A percentile compares a stretch with the other conserved stretches of the same genome.
Evolutionary conservation across 179 eudicot genomes (phyloP).

Genomic region (Vitellaria paradoxa): DNA sequence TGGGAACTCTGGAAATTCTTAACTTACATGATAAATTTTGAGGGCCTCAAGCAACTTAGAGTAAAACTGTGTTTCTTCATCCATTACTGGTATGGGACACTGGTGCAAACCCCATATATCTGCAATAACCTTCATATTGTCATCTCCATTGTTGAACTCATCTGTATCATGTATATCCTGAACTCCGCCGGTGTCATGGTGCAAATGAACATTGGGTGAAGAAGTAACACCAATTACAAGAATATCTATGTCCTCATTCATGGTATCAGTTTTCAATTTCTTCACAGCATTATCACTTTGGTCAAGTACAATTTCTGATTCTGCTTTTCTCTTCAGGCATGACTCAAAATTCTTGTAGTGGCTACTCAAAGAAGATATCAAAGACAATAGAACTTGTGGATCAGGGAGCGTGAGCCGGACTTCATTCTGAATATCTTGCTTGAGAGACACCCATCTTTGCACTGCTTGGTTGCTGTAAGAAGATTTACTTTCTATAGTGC

Average conservation of each 20-base stretch:
- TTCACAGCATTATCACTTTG: slow-evolving; percentile 30
- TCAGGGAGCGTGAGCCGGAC: slow-evolving; percentile 79
- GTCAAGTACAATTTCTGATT: slow-evolving; percentile 28
- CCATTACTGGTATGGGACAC: slow-evolving; percentile 27
- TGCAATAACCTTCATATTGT: slow-evolving; percentile 24
- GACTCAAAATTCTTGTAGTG: slow-evolving; percentile 38
- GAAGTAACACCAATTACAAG: slow-evolving; percentile 63
- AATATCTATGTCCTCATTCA: slow-evolving; percentile 62
- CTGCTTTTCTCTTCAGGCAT: slow-evolving; percentile 51
- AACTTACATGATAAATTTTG: slow-evolving; percentile 76
- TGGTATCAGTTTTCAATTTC: slow-evolving; percentile 41
- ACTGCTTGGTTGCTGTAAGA: slow-evolving; percentile 16
- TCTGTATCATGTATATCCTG: slow-evolving; percentile 18
- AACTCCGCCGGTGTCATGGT: slow-evolving; percentile 30
- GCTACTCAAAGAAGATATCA: slow-evolving; percentile 57
- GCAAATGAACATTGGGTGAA: slow-evolving; percentile 26
- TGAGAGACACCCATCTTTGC: slow-evolving; percentile 47
- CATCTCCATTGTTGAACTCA: slow-evolving; percentile 33
- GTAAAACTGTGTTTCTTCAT: slow-evolving; percentile 55
- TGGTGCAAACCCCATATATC: slow-evolving; percentile 62
- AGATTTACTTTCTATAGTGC: slow-evolving; percentile 33
- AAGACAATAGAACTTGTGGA: slow-evolving; percentile 76
- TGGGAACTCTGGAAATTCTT: neutral
- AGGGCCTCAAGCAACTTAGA: slow-evolving; percentile 74
- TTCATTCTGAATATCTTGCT: slow-evolving; percentile 64